Percentiles rank a stretch among this genome's conserved stretches.
These are phyloP conservation scores for Neospora caninum DNA, from an alignment of 169 alveolate species.

Conservation along the genomic window DNA sequence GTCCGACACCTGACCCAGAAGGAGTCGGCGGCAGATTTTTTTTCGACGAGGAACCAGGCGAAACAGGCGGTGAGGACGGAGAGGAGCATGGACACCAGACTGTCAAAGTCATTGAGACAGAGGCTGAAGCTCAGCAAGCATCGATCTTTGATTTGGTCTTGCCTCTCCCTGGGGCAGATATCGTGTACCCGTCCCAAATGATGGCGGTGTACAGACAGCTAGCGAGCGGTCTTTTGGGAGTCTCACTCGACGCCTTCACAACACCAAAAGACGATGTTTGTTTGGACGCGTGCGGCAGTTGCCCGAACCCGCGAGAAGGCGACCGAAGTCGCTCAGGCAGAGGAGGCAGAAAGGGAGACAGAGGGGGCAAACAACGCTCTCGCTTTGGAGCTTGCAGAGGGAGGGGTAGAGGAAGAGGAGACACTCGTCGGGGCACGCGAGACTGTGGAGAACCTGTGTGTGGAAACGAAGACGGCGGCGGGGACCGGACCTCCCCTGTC, in stretches of 20 bases:
- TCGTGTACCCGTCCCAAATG: conserved; percentile 26
- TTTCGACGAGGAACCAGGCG: background rate
- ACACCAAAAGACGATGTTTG: background rate
- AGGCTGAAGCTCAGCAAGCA: conserved; percentile 1
- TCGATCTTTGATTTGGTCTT: conserved; percentile 51
- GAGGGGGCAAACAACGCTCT: background rate
- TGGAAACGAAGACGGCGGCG: background rate
- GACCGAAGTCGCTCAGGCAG: background rate
- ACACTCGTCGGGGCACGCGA: background rate
- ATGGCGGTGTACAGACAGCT: conserved; percentile 21
- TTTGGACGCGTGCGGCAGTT: background rate
- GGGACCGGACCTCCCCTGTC: background rate
- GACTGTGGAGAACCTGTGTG: background rate
- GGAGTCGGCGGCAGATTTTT: too few species aligned
- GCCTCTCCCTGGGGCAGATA: conserved; percentile 50
- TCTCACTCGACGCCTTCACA: conserved; percentile 23
- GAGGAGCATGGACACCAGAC: background rate
- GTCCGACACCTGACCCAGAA: too few species aligned
- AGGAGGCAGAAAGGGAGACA: background rate
- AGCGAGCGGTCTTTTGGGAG: background rate
- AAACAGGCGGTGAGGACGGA: background rate
- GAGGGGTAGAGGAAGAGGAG: background rate
- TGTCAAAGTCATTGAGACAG: conserved; percentile 10
- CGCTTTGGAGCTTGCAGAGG: background rate
- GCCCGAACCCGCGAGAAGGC: background rate